Evolutionary conservation across 2,329 filamentous ascomycete species (phyloP), one percentile per base, ranked within the genome.

Genomic region (Amesomyces nigricolor): DNA sequence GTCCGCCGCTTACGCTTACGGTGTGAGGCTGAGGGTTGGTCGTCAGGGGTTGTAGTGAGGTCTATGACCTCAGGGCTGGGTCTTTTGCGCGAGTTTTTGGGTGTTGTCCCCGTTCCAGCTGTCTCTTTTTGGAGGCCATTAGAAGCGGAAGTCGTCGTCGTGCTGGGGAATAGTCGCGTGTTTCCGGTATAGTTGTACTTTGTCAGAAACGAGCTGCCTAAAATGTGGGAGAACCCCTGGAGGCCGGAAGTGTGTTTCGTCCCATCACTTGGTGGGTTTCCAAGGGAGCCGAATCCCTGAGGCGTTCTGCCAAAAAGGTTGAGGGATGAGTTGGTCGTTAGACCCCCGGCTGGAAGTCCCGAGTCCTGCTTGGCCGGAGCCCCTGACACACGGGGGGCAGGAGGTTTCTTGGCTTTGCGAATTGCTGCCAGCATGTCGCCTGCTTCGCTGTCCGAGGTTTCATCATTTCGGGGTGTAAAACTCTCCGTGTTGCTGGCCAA

Each of bases 391-490:
- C 16, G 16, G 17, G 30, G 14, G 1, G 16, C 22, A 8, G 38
- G 32, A 10, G 6, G 47, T 22, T n/a, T 42, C 13, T 29, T 49
- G 32, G 9, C 9, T 10, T 6, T 47, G 46, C 50, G 46, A 11
- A 58, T 37, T 13, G 52, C 52, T 10, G 30, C 53, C 2, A 56
- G 4, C 0, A 53, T 11, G 38, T 58, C 48, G 14, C 46, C 37
- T 11, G 45, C 38, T 10, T 52, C 54, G 22, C 37, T 35, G 6
- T 51, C 49, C 11, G 29, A 35, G 10, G n/a, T 8, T 2, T 51
- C 42, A n/a, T 37, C 30, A 16, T 17, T 32, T 19, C 2, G 6
- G 1, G 19, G 5, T 8, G 7, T 17, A 2, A 22, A 5, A 38
- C 17, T 26, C 5, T 22, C 13, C 1, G 13, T 26, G 14, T 44